Conservation (phyloP, 1,139 yeast species). For the Scheffersomyces titani region DNA sequence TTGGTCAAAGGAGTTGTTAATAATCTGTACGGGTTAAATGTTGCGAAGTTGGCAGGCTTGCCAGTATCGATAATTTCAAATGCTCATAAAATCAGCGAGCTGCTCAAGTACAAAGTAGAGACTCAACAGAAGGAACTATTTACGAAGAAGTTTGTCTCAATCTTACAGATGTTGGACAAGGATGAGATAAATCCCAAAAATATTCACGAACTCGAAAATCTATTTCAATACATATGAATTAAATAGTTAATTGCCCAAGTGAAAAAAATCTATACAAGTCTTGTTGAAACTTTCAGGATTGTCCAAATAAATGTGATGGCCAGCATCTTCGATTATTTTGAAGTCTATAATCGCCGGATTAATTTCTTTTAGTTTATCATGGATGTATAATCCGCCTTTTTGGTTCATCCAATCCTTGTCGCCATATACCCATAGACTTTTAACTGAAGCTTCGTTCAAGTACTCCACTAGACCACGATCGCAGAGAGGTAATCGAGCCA, state of each 20-base stretch:
- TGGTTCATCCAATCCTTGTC: constrained; percentile 49
- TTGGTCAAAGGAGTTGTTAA: constrained; percentile 59
- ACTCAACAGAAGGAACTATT: constrained; percentile 8
- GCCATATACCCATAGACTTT: constrained; percentile 42
- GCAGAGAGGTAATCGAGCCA: constrained; percentile 42
- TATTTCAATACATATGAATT: neutral
- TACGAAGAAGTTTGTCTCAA: neutral
- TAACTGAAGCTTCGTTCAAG: constrained; percentile 23
- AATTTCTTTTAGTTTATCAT: constrained; percentile 21
- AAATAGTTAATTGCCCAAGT: neutral
- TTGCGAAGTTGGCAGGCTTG: constrained; percentile 70
- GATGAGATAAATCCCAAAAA: neutral
- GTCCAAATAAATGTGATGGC: constrained; percentile 45
- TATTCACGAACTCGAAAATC: neutral
- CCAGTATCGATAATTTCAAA: constrained; percentile 48
- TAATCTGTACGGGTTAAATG: constrained; percentile 77
- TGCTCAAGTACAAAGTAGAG: constrained; percentile 35
- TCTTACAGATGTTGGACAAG: constrained; percentile 1
- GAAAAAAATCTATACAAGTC: constrained; percentile 28
- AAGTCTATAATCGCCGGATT: constrained; percentile 21
- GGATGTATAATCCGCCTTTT: constrained; percentile 41
- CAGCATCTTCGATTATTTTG: constrained; percentile 35
- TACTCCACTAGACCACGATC: constrained; percentile 41
- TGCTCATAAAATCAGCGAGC: constrained; percentile 51
- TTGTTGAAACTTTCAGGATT: constrained; percentile 37